Conservation (phyloP, 2,329 filamentous ascomycete species). For the Corniculantispora saksenae region DNA sequence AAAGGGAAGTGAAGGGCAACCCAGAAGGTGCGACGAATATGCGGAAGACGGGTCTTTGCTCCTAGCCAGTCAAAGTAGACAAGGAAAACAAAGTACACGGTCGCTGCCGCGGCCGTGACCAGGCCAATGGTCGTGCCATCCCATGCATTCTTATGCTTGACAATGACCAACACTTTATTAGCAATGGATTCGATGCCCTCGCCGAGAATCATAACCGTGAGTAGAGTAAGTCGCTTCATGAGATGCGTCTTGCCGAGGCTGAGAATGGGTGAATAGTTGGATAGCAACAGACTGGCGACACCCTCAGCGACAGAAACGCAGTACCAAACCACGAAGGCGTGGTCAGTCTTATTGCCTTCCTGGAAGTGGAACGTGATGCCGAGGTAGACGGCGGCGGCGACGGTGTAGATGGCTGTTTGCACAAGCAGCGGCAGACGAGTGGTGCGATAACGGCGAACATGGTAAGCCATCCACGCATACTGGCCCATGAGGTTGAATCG, state of each 20-base stretch:
- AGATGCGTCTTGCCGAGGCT: conserved; percentile 64
- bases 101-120: conserved; percentile 39
- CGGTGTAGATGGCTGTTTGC: conserved; percentile 38
- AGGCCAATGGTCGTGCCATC: conserved; percentile 42
- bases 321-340: conserved; percentile 51
- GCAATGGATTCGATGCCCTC: conserved; percentile 64
- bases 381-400: conserved; percentile 40
- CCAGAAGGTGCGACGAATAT: conserved; percentile 61
- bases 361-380: conserved; percentile 43
- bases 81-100: conserved; percentile 49
- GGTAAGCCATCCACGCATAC: conserved; percentile 50
- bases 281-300: conserved; percentile 51
- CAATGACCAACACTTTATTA: conserved; percentile 52
- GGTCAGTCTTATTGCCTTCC: conserved; percentile 30
- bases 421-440: conserved; percentile 37
- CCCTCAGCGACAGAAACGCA: conserved; percentile 55
- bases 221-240: conserved; percentile 62
- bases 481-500: conserved; percentile 54
- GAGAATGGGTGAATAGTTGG: conserved; percentile 55
- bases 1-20: conserved; percentile 61
- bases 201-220: conserved; percentile 67
- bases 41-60: conserved; percentile 54
- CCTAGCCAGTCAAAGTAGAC: conserved; percentile 64
- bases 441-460: conserved; percentile 42
- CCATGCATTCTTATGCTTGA: conserved; percentile 43